These are phyloP conservation scores for Holtermanniella nyarrowii DNA, from an alignment of 768 basidiomycete species.

Conservation along the genomic window DNA sequence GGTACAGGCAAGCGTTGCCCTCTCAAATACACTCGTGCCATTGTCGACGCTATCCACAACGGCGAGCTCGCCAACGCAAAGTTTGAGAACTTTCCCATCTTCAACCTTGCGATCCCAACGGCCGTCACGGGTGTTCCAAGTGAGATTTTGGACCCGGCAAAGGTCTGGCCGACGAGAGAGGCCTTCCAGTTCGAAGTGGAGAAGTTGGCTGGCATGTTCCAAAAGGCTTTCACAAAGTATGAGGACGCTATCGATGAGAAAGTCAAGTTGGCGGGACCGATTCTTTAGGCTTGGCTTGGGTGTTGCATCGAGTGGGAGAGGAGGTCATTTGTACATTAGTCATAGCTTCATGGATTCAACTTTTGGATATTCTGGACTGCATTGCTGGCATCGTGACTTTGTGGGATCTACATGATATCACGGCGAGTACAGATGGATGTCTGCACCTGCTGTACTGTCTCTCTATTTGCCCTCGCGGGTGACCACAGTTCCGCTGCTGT, in stretches of 20 bases:
- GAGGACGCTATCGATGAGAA: slow-evolving; percentile 71
- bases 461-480: too few relatives aligned
- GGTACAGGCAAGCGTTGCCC: slow-evolving; percentile 91
- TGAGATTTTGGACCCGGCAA: slow-evolving; percentile 75
- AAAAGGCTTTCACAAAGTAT: slow-evolving; percentile 84
- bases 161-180: slow-evolving; percentile 80
- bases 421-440: not conserved
- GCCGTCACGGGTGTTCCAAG: slow-evolving; percentile 73
- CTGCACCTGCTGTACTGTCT: not conserved
- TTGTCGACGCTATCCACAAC: slow-evolving; percentile 93
- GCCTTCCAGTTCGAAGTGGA: slow-evolving; percentile 79
- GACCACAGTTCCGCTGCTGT: too few relatives aligned
- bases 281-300: too few relatives aligned
- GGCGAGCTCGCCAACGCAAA: slow-evolving; percentile 79
- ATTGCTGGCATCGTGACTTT: too few relatives aligned
- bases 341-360: too few relatives aligned
- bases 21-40: slow-evolving; percentile 86
- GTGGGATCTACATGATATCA: not conserved
- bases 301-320: too few relatives aligned
- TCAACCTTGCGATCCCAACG: slow-evolving; percentile 77
- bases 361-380: too few relatives aligned
- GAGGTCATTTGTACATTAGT: too few relatives aligned
- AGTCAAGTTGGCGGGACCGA: slow-evolving; percentile 73
- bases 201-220: slow-evolving; percentile 88
- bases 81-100: slow-evolving; percentile 69